Evolutionary conservation across 1,284 basidiomycete genomes (phyloP), one percentile per base, ranked within the genome.

Genomic region (Sanghuangporus weigelae): DNA sequence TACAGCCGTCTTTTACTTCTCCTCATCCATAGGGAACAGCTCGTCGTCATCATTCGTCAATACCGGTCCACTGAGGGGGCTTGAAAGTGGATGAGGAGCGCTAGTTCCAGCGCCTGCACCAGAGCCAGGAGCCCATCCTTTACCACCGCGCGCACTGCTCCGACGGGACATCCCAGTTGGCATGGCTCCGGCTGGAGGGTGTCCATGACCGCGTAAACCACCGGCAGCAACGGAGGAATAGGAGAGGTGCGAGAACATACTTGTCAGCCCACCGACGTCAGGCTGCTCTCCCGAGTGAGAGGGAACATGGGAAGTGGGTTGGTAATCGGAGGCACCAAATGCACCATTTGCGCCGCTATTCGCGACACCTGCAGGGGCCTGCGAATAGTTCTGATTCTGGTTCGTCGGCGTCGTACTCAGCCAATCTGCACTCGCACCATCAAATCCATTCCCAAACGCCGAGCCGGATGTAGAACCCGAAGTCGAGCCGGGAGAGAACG

Each of bases 41-140:
- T 84, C 84, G 67, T 85, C 84, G 69, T 89, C 87, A 67, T 88
- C 84, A 67, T 84, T 79, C 23, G 79, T 83, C 39, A 81, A 73
- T 62, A 82, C 81, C 5, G 85, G 84, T 61, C 82, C 76, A 68
- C 83, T 84, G 63, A 86, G 72, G 59, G 85, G 84, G 67, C 84
- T 84, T 62, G 69, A 68, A 55, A 67, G 62, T 16, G 68, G 62
- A 50, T 66, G 66, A 16, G 64, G 60, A 46, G 21, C 44, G 21
- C 44, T 19, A 19, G 44, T n/a, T 7, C 44, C 44, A n/a, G 16
- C 44, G 16, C 44, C 44, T 46, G 21, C 44, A n/a, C 44, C 44
- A 7, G 44, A n/a, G 12, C 59, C 48, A 62, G 67, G 66, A 1
- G 57, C 44, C 4, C 62, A 44, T 7, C 55, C 65, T 35, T 57